Evolutionary conservation across 148 eudicot genomes (phyloP), one percentile per base, ranked within the genome.

Genomic region (Rhododendron henanense): DNA sequence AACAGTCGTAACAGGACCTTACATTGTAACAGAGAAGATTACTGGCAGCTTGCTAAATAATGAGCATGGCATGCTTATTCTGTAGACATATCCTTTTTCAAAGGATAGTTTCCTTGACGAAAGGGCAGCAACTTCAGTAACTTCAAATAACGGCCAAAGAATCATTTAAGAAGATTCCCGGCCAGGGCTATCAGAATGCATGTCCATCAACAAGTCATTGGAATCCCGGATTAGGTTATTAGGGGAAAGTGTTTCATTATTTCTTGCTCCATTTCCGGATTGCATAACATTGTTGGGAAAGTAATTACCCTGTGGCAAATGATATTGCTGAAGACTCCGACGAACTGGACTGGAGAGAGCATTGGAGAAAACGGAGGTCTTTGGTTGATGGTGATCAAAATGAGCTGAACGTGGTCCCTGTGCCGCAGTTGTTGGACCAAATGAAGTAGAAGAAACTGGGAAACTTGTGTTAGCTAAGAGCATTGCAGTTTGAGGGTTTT

Each of bases 311-410:
- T 87, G 88, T 47, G 83, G 75, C 18, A 84, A n/a, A 23, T 84
- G 86, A 76, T 57, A 84, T 47, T 84, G 67, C 81, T 84, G 86
- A 77, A 84, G 81, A 80, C 86, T 84, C 7, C 86, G 74, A 41
- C 81, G 86, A 84, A 84, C 86, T 33, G 86, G 86, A 78, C 86
- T 84, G 51, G 86, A 84, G 81, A 84, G 85, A 48, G 85, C 85
- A 33, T 84, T 84, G n/a, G 85, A 84, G 79, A 84, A 84, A 71
- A 84, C 85, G 0, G 78, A 69, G 28, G 74, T 84, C 67, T 73
- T 84, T 33, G 45, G 44, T 84, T 71, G 85, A 10, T 50, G 21
- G 41, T 71, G 79, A 73, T 84, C 85, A 18, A 78, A 48, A 21
- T 84, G 85, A 23, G 65, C 85, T 19, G 85, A 84, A 71, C 85